Conservation (phyloP, 345 rosid genomes). For the Rhizophora mangle region DNA sequence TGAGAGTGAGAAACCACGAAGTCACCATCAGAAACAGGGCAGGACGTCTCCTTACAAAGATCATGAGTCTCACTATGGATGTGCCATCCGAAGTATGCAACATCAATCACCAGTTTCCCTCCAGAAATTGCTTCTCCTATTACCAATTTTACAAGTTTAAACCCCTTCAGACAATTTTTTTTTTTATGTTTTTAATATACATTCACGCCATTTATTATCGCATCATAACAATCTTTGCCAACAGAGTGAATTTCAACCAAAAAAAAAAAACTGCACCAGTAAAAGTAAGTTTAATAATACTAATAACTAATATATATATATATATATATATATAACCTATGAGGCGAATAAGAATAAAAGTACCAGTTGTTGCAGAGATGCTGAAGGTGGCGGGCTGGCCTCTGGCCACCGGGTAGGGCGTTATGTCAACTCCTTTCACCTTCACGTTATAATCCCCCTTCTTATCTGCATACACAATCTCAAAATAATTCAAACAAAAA, state of each 20-base stretch:
- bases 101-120: conserved; percentile 77
- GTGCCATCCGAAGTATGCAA: conserved; percentile 81
- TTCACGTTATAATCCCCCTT: conserved; percentile 35
- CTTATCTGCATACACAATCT: conserved; percentile 25
- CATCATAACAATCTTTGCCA: too few relatives aligned
- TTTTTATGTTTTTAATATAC: too few relatives aligned
- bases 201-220: background rate
- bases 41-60: conserved; percentile 73
- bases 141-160: background rate
- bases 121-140: conserved; percentile 48
- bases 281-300: too few relatives aligned
- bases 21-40: conserved; percentile 75
- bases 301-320: too few relatives aligned
- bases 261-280: too few relatives aligned
- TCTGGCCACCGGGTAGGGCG: conserved; percentile 41
- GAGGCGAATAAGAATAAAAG: background rate
- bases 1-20: conserved; percentile 78
- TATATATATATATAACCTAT: too few relatives aligned
- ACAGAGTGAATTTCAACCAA: too few relatives aligned
- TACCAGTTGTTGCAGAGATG: conserved; percentile 41
- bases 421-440: conserved; percentile 42
- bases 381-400: conserved; percentile 44
- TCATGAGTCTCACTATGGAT: conserved; percentile 76
- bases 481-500: conserved; percentile 1
- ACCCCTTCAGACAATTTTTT: background rate